These are phyloP conservation scores for Phytophthora quininea DNA, from an alignment of 352 stramenopile species.

Conservation along the genomic window DNA sequence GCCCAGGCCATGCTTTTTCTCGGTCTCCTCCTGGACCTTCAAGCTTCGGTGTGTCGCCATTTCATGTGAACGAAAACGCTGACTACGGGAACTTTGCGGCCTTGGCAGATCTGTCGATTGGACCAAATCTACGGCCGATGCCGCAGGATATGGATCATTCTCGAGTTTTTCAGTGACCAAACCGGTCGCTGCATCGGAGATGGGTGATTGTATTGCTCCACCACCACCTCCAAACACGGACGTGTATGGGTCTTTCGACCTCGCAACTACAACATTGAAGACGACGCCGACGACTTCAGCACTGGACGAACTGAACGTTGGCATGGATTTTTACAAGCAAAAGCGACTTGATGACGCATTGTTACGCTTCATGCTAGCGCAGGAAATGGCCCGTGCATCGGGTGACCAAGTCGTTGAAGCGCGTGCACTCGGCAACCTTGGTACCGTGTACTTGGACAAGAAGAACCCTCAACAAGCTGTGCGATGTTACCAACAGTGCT, in stretches of 20 bases:
- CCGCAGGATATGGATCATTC: slow-evolving; percentile 38
- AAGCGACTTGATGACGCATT: slow-evolving; percentile 69
- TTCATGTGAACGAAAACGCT: too few species aligned
- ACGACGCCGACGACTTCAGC: slow-evolving; percentile 42
- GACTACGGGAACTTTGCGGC: too few species aligned
- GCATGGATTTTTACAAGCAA: slow-evolving; percentile 81
- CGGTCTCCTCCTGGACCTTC: too few species aligned
- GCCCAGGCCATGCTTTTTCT: slow-evolving; percentile 52
- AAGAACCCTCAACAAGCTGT: slow-evolving; percentile 74
- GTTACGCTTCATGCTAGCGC: slow-evolving; percentile 65
- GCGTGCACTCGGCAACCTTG: slow-evolving; percentile 75
- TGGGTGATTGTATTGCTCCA: neutral
- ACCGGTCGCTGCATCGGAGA: slow-evolving; percentile 6
- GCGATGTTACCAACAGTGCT: slow-evolving; percentile 75
- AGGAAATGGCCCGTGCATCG: slow-evolving; percentile 51
- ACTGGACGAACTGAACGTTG: slow-evolving; percentile 71
- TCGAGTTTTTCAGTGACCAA: slow-evolving; percentile 30
- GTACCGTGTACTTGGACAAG: slow-evolving; percentile 79
- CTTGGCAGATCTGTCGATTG: neutral
- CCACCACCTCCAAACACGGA: slow-evolving; percentile 24
- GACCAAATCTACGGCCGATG: slow-evolving; percentile 7
- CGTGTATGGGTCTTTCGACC: slow-evolving; percentile 32
- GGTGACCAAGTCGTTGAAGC: slow-evolving; percentile 72
- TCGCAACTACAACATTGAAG: slow-evolving; percentile 5
- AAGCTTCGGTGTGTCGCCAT: too few species aligned